Conservation (phyloP, 2,329 filamentous ascomycete genomes). For the Leptographium flavum region DNA sequence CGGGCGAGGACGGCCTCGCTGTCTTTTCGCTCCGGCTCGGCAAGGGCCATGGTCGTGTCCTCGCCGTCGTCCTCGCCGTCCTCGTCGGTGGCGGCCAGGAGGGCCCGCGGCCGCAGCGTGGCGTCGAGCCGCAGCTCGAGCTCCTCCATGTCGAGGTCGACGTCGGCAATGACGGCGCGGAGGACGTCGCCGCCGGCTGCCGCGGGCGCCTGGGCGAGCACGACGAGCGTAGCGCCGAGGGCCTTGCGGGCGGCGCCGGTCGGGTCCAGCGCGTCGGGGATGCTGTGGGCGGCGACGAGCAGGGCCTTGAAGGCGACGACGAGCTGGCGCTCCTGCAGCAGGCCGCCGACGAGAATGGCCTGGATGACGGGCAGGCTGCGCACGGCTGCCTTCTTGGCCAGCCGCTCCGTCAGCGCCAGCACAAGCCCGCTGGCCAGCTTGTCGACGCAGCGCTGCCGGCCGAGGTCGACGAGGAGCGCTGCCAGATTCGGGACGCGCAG, state of each 20-base stretch:
- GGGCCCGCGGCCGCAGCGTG: constrained; percentile 43
- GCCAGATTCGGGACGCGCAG: constrained; percentile 48
- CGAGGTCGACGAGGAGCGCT: constrained; percentile 45
- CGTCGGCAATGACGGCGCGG: constrained; percentile 49
- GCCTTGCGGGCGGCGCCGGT: constrained; percentile 44
- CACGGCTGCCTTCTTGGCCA: constrained; percentile 44
- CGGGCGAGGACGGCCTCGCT: constrained; percentile 17
- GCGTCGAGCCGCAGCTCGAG: constrained; percentile 63
- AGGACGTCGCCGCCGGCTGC: constrained; percentile 50
- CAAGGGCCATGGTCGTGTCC: no score
- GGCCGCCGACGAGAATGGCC: constrained; percentile 41
- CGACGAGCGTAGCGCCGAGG: constrained; percentile 52
- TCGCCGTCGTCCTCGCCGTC: constrained; percentile 24
- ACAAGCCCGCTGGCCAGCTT: constrained; percentile 61
- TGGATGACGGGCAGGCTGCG: constrained; percentile 45
- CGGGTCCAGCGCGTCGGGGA: constrained; percentile 38
- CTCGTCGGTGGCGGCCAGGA: constrained; percentile 18
- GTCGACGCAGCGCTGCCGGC: constrained; percentile 51
- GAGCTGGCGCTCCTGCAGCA: constrained; percentile 49
- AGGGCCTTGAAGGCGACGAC: constrained; percentile 52
- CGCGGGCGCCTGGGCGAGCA: constrained; percentile 45
- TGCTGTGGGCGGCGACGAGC: constrained; percentile 43
- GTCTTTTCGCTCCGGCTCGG: no score
- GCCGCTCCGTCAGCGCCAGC: constrained; percentile 45
- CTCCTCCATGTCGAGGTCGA: constrained; percentile 57